Evolutionary conservation across 1,284 basidiomycete genomes (phyloP), one percentile per base, ranked within the genome.

Genomic region (Sanguinoderma infundibulare): DNA sequence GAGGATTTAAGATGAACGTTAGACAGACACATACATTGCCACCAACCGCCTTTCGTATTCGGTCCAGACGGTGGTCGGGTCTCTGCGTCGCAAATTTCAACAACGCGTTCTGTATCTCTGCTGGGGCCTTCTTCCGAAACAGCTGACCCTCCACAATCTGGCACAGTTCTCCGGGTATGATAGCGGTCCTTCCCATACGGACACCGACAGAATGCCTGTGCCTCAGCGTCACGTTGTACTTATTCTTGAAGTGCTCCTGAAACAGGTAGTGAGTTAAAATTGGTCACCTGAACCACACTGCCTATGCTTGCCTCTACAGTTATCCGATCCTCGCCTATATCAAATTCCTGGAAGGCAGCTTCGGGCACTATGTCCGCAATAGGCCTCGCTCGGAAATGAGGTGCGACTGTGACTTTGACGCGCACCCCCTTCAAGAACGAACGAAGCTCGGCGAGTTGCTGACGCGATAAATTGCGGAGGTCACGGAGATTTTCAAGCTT

Each of bases 101-200:
- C 38, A 61, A 57, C 1, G 14, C 20, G 14, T 22, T 38, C 55
- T 61, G 60, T 5, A 77, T 64, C 0, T 77, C 69, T 0, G 79
- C 73, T 0, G 80, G 77, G 0, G 83, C 62, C 47, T 76, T 76
- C 51, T 79, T 77, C 66, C 75, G 78, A 69, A 77, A 82, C 2
- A 83, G 64, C 59, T 85, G 83, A 0, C 81, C 80, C 0, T 71
- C 70, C 22, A 74, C 63, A 4, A 86, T 70, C 0, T 63, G 59
- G 64, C 81, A 82, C 0, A 82, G 60, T 62, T 86, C 83, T 0
- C 78, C 73, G 0, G 84, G 83, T 12, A 83, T 69, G 15, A 82
- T 67, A 1, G 60, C 52, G 15, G 55, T 42, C 36, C 55, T 54
- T 36, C 60, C 60, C 5, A 57, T 12, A 10, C 49, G 56, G 12